phyloP scores from a whole-genome alignment of 306 rosid species.

The Chamaecrista fasciculata region DNA sequence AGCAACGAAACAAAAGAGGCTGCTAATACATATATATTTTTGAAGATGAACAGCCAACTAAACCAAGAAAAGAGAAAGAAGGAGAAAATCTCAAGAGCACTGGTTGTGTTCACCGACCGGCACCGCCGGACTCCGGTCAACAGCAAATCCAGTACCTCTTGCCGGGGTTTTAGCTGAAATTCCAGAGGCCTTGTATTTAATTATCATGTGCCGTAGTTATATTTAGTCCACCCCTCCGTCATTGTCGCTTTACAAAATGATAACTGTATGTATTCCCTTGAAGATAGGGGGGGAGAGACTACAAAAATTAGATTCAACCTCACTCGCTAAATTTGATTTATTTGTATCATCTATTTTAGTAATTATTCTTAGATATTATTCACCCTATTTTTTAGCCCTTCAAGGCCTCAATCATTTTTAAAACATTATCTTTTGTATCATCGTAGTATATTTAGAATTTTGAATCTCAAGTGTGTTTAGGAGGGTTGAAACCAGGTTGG shows the following conservation, averaged over 20 bases:
- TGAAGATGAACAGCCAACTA: constrained; percentile 14
- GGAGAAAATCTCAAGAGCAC: constrained; percentile 5
- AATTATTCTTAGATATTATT: no score
- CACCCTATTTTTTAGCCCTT: no score
- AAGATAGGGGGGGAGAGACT: neutral
- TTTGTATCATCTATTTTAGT: no score
- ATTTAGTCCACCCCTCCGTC: constrained; percentile 49
- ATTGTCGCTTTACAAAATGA: constrained; percentile 41
- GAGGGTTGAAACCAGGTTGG: no score
- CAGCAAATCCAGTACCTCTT: constrained; percentile 45
- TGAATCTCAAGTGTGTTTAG: no score
- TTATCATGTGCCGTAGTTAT: constrained; percentile 26
- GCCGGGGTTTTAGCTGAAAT: constrained; percentile 32
- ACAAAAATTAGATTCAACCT: no score
- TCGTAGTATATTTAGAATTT: no score
- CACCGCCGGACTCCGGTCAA: constrained; percentile 43
- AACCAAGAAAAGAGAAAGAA: constrained; percentile 27
- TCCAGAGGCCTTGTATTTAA: constrained; percentile 27
- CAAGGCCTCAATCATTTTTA: no score
- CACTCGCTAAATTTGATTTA: no score
- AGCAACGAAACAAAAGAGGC: neutral
- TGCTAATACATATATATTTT: neutral
- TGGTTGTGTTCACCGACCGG: constrained; percentile 38
- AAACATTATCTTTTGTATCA: no score
- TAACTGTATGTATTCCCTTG: constrained; percentile 14